Conservation (phyloP, 306 rosid genomes). For the Hylodesmum podocarpum region DNA sequence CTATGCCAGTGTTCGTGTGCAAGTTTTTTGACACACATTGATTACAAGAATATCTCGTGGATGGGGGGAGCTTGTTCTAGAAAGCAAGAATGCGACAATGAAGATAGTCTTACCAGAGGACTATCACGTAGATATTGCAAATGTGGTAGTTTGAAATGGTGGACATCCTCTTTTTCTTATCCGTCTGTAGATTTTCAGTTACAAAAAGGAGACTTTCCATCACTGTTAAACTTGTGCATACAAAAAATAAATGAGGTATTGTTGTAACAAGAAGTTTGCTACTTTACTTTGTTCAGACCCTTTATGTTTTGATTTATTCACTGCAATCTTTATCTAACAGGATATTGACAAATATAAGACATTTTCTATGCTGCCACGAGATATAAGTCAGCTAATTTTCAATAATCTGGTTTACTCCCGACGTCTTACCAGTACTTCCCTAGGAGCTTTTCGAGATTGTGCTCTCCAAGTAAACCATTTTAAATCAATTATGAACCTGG, state of each 20-base stretch:
- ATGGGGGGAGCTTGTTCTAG: slow-evolving; percentile 99
- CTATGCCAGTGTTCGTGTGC: slow-evolving; percentile 38
- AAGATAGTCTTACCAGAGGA: slow-evolving; percentile 48
- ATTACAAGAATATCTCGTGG: slow-evolving; percentile 36
- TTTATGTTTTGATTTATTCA: slow-evolving; percentile 23
- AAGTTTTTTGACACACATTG: slow-evolving; percentile 42
- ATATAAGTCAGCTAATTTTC: slow-evolving; percentile 84
- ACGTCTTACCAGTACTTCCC: slow-evolving; percentile 46
- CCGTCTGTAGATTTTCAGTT: slow-evolving; percentile 50
- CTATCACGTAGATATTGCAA: slow-evolving; percentile 59
- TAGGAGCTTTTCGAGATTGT: slow-evolving; percentile 80
- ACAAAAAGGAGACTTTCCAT: slow-evolving; percentile 57
- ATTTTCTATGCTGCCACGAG: slow-evolving; percentile 78
- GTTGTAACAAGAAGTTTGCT: neutral
- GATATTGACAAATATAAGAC: slow-evolving; percentile 55
- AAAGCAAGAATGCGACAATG: slow-evolving; percentile 68
- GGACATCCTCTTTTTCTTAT: slow-evolving; percentile 67
- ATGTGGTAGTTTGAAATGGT: slow-evolving; percentile 91
- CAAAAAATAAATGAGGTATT: slow-evolving; percentile 64
- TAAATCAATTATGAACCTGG: neutral
- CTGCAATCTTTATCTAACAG: slow-evolving; percentile 49
- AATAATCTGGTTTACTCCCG: slow-evolving; percentile 66
- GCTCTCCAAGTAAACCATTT: slow-evolving; percentile 76
- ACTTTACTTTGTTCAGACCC: neutral
- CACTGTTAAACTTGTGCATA: slow-evolving; percentile 74